These are phyloP conservation scores for Diaporthe eres DNA, from an alignment of 2,329 filamentous ascomycete genomes.

Conservation along the genomic window DNA sequence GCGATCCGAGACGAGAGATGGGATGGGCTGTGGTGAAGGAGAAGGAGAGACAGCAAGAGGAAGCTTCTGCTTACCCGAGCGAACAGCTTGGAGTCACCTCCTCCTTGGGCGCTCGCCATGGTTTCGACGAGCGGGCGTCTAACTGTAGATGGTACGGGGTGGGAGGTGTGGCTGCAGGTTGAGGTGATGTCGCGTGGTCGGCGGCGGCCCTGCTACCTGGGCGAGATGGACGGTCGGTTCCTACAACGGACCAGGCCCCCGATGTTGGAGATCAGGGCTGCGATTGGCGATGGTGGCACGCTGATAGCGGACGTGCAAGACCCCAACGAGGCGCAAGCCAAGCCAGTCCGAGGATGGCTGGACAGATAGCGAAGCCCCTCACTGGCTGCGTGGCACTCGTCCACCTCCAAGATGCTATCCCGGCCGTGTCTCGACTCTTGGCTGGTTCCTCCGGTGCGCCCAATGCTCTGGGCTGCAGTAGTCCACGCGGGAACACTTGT, in stretches of 20 bases:
- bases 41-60: conserved; percentile 25
- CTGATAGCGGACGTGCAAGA: conserved; percentile 30
- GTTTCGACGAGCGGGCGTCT: conserved; percentile 46
- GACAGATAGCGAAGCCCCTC: conserved; percentile 31
- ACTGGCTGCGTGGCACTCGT: conserved; percentile 23
- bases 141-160: conserved; percentile 31
- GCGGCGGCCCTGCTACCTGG: conserved; percentile 18
- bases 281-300: conserved; percentile 34
- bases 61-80: conserved; percentile 79
- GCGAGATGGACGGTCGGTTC: conserved; percentile 27
- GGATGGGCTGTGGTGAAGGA: conserved; percentile 21
- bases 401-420: conserved; percentile 32
- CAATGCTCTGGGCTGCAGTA: conserved; percentile 30
- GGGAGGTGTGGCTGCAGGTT: conserved; percentile 38
- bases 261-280: conserved; percentile 33
- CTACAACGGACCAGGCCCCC: conserved; percentile 34
- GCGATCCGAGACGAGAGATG: neutral
- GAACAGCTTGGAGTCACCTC: conserved; percentile 99
- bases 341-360: conserved; percentile 33
- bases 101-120: conserved; percentile 72
- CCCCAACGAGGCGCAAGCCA: conserved; percentile 22
- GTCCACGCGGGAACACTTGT: conserved; percentile 18
- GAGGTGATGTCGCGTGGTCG: conserved; percentile 39
- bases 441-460: conserved; percentile 17
- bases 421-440: conserved; percentile 22